Percentiles rank a stretch among this genome's conserved stretches.
These are phyloP conservation scores for Fusarium kyushuense DNA, from an alignment of 2,329 filamentous ascomycete genomes.

Conservation along the genomic window DNA sequence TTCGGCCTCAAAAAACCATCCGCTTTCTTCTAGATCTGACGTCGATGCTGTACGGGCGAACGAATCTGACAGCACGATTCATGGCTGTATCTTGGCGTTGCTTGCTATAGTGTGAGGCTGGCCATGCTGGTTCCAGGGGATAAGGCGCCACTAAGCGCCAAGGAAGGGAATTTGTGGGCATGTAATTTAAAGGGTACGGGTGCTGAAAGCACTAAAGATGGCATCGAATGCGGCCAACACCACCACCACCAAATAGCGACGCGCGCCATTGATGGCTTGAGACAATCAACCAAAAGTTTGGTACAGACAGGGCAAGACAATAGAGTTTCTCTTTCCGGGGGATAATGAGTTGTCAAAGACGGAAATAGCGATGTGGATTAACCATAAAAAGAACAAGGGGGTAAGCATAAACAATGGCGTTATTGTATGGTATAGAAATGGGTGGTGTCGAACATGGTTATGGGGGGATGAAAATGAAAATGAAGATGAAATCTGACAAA, in stretches of 20 bases:
- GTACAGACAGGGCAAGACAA: not conserved
- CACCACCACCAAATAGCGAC: not conserved
- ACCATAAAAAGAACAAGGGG: not conserved
- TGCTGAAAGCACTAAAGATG: conserved; percentile 21
- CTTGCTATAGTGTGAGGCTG: conserved; percentile 22
- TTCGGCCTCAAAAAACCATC: conserved; percentile 39
- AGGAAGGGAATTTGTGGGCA: conserved; percentile 47
- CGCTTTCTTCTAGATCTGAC: conserved; percentile 42
- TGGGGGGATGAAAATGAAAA: not conserved
- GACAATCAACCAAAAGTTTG: not conserved
- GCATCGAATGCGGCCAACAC: conserved; percentile 27
- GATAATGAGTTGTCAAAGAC: not conserved
- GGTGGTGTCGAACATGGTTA: conserved; percentile 5
- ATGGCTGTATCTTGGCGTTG: conserved; percentile 32
- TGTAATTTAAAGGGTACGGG: conserved; percentile 41
- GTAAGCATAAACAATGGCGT: conserved; percentile 1
- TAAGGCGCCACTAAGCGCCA: conserved; percentile 40
- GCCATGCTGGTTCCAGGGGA: conserved; percentile 7
- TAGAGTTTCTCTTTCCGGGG: not conserved
- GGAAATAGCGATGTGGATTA: not conserved
- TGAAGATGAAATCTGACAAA: not conserved
- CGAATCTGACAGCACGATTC: conserved; percentile 22
- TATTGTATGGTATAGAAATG: conserved; percentile 11
- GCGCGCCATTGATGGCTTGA: not conserved
- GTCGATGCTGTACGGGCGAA: conserved; percentile 7